A percentile compares a stretch with the other conserved stretches of the same genome.
phyloP scores from a whole-genome alignment of 2,329 filamentous ascomycete genomes.

The Epicoccum sorghinum region DNA sequence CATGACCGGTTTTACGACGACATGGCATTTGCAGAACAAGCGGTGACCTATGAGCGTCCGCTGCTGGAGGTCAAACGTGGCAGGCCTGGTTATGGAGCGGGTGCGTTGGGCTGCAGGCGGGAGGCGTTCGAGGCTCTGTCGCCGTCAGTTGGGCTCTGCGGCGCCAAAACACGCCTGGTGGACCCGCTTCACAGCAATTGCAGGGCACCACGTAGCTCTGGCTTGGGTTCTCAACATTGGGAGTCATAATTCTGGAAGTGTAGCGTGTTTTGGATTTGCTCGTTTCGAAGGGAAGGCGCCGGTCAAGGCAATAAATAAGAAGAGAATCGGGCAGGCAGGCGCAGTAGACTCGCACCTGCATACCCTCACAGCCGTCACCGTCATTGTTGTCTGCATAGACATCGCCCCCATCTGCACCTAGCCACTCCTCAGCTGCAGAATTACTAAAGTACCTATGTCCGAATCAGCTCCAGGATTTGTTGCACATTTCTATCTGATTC shows the following conservation, averaged over 20 bases:
- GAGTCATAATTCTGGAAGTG: constrained; percentile 9
- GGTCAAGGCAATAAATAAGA: constrained; percentile 13
- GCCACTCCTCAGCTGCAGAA: constrained; percentile 12
- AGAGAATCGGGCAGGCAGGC: constrained; percentile 9
- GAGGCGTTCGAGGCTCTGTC: constrained; percentile 22
- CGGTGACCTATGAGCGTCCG: constrained; percentile 1
- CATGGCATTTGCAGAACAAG: constrained; percentile 1
- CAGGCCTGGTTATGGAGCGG: neutral
- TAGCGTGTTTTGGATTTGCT: constrained; percentile 8
- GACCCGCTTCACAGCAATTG: constrained; percentile 17
- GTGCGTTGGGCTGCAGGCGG: constrained; percentile 29
- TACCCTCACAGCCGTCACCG: constrained; percentile 8
- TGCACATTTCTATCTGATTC: constrained; percentile 41
- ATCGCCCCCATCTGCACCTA: constrained; percentile 20
- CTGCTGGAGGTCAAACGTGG: constrained; percentile 6
- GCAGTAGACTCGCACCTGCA: constrained; percentile 13
- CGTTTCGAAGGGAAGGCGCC: neutral
- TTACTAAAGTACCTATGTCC: constrained; percentile 39
- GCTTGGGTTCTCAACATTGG: neutral
- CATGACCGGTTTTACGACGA: constrained; percentile 5
- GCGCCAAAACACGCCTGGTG: constrained; percentile 6
- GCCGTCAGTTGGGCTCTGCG: constrained; percentile 23
- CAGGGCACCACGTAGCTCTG: constrained; percentile 27
- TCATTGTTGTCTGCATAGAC: constrained; percentile 14
- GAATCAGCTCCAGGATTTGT: constrained; percentile 31